These are phyloP conservation scores for Chaetomium strumarium DNA, from an alignment of 2,329 filamentous ascomycete species.

Conservation along the genomic window DNA sequence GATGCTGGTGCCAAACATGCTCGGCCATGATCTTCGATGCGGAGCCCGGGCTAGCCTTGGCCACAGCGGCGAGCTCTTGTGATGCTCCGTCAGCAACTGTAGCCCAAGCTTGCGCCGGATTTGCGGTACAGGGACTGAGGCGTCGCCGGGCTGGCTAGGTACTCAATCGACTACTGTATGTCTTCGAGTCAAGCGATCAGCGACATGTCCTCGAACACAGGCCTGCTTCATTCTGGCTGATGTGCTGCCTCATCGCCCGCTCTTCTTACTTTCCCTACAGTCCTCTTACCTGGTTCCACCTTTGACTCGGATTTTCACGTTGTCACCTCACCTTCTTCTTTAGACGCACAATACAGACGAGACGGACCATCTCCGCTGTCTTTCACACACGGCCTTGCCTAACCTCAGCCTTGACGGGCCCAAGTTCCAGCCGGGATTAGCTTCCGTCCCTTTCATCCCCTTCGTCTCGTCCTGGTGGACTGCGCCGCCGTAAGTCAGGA, in stretches of 20 bases:
- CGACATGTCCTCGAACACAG: constrained; percentile 21
- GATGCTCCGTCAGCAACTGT: constrained; percentile 11
- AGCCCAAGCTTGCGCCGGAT: constrained; percentile 22
- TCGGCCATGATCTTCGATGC: constrained; percentile 30
- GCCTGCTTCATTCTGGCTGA: constrained; percentile 9
- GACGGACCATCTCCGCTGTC: constrained; percentile 35
- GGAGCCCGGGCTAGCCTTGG: constrained; percentile 25
- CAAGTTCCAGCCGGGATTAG: constrained; percentile 18
- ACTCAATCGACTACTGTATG: constrained; percentile 12
- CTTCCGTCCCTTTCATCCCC: constrained; percentile 12
- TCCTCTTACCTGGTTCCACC: constrained; percentile 1
- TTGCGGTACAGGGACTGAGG: constrained; percentile 26
- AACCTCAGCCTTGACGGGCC: constrained; percentile 18
- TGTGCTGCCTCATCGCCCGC: constrained; percentile 6
- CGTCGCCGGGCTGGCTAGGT: constrained; percentile 24
- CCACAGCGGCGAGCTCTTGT: constrained; percentile 21
- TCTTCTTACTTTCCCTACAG: constrained; percentile 2
- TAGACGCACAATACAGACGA: constrained; percentile 29
- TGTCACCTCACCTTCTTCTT: constrained; percentile 18
- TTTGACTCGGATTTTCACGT: constrained; percentile 6
- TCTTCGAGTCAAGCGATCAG: constrained; percentile 19
- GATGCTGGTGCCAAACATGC: constrained; percentile 30
- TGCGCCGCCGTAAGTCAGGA: constrained; percentile 6
- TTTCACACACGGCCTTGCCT: constrained; percentile 20
- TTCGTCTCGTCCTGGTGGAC: constrained; percentile 19